Percentiles rank a stretch among this genome's conserved stretches.
These are phyloP conservation scores for Populus euphratica DNA, from an alignment of 345 rosid genomes.

Conservation along the genomic window DNA sequence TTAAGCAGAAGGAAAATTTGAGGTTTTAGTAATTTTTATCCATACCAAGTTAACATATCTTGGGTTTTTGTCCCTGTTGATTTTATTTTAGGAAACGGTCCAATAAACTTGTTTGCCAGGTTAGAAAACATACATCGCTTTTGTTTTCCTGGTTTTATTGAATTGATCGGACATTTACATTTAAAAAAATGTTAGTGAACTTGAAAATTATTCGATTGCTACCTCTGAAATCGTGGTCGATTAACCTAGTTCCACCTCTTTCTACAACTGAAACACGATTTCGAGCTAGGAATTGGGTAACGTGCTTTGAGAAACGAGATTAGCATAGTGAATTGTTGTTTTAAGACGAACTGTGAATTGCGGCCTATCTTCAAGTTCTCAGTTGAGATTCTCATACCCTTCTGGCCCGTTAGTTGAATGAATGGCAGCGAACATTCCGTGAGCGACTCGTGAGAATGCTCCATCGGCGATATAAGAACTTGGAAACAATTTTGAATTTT, in stretches of 20 bases:
- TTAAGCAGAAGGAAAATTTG: neutral
- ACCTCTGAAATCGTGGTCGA: neutral
- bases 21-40: neutral
- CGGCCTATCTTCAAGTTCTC: too few species aligned
- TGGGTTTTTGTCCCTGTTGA: neutral
- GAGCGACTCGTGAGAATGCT: neutral
- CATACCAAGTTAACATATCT: conserved; percentile 7
- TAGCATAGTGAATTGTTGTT: too few species aligned
- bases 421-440: too few species aligned
- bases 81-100: neutral
- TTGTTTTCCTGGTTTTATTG: neutral
- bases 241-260: neutral
- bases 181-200: neutral
- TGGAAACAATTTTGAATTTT: conserved; percentile 26
- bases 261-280: neutral
- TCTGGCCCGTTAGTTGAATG: too few species aligned
- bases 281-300: too few species aligned
- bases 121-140: neutral
- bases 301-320: too few species aligned
- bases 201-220: neutral
- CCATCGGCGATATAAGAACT: neutral
- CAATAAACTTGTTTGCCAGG: neutral
- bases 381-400: too few species aligned
- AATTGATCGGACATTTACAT: neutral
- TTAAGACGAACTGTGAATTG: too few species aligned